phyloP scores from a whole-genome alignment of 139 green algal genomes.

The Dunaliella primolecta region DNA sequence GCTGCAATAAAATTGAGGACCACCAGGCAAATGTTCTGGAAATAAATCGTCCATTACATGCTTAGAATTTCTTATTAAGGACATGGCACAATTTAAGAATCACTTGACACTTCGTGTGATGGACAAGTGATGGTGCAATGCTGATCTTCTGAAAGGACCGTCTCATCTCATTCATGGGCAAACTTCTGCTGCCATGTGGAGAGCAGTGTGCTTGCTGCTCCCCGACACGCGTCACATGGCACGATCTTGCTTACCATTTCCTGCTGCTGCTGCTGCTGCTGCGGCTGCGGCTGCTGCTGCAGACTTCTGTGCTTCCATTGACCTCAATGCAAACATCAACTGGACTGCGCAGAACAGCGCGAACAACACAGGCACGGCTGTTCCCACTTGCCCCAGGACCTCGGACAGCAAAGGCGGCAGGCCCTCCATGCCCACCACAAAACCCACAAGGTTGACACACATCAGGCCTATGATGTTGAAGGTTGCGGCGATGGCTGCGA shows the following conservation, averaged over 20 bases:
- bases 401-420: slow-evolving; percentile 43
- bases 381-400: slow-evolving; percentile 43
- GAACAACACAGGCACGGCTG: slow-evolving; percentile 38
- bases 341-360: slow-evolving; percentile 70
- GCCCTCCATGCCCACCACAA: slow-evolving; percentile 62
- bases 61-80: no score
- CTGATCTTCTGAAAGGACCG: not conserved
- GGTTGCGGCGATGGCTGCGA: slow-evolving; percentile 38
- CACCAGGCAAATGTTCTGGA: no score
- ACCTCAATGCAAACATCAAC: slow-evolving; percentile 69
- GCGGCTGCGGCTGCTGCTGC: not conserved
- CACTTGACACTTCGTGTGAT: no score
- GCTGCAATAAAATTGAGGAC: no score
- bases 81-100: no score
- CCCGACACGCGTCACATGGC: no score
- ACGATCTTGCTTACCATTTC: not conserved
- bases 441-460: slow-evolving; percentile 78
- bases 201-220: not conserved
- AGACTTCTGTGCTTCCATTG: slow-evolving; percentile 33
- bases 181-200: not conserved
- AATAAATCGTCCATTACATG: no score
- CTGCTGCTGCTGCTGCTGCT: not conserved
- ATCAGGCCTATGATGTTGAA: slow-evolving; percentile 78
- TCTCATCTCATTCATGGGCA: not conserved
- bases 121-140: no score